Evolutionary conservation across 2,329 filamentous ascomycete genomes (phyloP).

Genomic region (Aspergillus sp.): DNA sequence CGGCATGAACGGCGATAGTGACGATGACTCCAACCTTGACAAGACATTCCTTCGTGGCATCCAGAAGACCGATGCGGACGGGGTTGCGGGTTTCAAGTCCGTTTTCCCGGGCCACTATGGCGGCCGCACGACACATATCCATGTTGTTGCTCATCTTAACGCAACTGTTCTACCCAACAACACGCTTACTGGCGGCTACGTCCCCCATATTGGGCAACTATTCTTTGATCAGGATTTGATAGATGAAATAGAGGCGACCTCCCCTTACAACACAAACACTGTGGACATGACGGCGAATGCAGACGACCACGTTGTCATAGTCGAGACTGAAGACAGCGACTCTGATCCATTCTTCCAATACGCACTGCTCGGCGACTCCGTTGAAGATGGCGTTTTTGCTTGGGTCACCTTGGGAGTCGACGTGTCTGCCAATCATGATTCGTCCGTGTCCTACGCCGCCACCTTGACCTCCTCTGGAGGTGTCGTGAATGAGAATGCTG

Average conservation of each 20-base stretch:
- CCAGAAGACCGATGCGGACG: conserved; percentile 42
- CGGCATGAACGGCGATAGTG: conserved; percentile 5
- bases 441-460: not conserved
- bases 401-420: conserved; percentile 6
- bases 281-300: conserved; percentile 40
- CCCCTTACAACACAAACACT: conserved; percentile 18
- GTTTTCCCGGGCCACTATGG: conserved; percentile 42
- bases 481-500: not conserved
- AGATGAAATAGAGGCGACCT: conserved; percentile 49
- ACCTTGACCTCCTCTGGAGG: not conserved
- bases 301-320: conserved; percentile 45
- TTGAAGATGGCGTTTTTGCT: conserved; percentile 41
- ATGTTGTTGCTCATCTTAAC: conserved; percentile 42
- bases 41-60: conserved; percentile 47
- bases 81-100: conserved; percentile 48
- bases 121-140: conserved; percentile 46
- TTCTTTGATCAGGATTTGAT: conserved; percentile 58
- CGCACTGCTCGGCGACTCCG: conserved; percentile 51
- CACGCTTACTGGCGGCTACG: conserved; percentile 42
- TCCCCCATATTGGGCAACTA: conserved; percentile 60
- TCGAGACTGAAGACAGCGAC: conserved; percentile 45
- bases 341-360: conserved; percentile 59
- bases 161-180: conserved; percentile 37
- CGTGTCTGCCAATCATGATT: not conserved
- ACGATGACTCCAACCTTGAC: conserved; percentile 24